Evolutionary conservation across 2,329 filamentous ascomycete genomes (phyloP).

Genomic region (Thielaviopsis cerberus): DNA sequence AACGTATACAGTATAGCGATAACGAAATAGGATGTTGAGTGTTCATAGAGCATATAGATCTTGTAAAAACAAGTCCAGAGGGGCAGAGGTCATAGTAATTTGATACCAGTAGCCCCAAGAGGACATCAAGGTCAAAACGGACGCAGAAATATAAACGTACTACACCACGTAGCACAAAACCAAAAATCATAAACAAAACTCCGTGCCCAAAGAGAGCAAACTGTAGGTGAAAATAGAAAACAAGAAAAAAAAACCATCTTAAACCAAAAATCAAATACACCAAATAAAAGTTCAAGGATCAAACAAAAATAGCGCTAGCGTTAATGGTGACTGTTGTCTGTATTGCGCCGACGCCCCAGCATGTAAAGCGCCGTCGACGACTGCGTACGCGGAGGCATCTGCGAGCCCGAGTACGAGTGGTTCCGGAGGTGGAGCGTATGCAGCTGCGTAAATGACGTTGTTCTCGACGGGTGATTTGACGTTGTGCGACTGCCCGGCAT

Average conservation of each 20-base stretch:
- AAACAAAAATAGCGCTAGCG: neutral
- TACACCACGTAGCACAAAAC: neutral
- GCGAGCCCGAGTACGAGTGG: conserved; percentile 12
- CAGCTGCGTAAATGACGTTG: conserved; percentile 10
- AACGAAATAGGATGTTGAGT: neutral
- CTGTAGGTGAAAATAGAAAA: neutral
- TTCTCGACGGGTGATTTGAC: conserved; percentile 11
- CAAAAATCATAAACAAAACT: neutral
- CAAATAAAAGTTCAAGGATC: neutral
- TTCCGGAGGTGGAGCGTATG: conserved; percentile 10
- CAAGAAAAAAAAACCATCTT: neutral
- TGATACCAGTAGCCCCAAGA: neutral
- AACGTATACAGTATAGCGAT: neutral
- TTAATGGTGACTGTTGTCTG: neutral
- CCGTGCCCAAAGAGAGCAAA: neutral
- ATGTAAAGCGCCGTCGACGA: conserved; percentile 10
- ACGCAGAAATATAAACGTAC: neutral
- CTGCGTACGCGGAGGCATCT: conserved; percentile 11
- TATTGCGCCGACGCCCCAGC: conserved; percentile 8
- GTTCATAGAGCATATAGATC: neutral
- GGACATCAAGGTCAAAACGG: neutral
- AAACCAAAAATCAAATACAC: neutral
- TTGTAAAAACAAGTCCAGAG: neutral
- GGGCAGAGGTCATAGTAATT: neutral
- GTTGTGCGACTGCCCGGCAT: conserved; percentile 10